Percentiles rank a stretch among this genome's conserved stretches.
These are phyloP conservation scores for Coprinellus aureogranulatus DNA, from an alignment of 768 basidiomycete genomes.

Conservation along the genomic window DNA sequence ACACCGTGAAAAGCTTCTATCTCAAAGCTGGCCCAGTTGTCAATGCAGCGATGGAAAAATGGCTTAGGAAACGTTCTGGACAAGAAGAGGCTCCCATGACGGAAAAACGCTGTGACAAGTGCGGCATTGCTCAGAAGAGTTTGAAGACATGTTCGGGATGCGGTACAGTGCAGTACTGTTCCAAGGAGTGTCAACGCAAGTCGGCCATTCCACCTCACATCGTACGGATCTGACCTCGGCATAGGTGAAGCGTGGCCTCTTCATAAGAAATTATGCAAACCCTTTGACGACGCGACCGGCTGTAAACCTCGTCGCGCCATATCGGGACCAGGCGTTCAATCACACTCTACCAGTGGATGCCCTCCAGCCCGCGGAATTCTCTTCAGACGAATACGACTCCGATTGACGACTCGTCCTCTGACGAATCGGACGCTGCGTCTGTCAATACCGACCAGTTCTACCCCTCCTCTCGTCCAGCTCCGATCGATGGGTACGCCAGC, in stretches of 20 bases:
- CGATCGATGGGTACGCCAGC: too few relatives aligned
- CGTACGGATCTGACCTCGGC: neutral
- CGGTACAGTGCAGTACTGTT: conserved; percentile 49
- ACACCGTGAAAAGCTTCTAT: conserved; percentile 29
- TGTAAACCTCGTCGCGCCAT: too few relatives aligned
- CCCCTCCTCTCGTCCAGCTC: too few relatives aligned
- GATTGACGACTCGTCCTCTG: neutral
- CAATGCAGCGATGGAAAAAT: conserved; percentile 42
- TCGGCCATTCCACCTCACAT: neutral
- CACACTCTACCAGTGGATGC: too few relatives aligned
- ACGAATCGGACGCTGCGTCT: too few relatives aligned
- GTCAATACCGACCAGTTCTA: too few relatives aligned
- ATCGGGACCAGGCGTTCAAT: too few relatives aligned
- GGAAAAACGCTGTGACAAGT: conserved; percentile 46
- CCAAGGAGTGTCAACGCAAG: conserved; percentile 53
- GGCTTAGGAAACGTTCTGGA: conserved; percentile 46
- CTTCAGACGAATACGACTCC: too few relatives aligned
- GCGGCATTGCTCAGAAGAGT: conserved; percentile 22
- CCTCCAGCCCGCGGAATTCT: conserved; percentile 7
- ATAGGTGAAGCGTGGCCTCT: conserved; percentile 45
- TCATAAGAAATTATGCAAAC: conserved; percentile 47
- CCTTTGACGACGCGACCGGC: conserved; percentile 42
- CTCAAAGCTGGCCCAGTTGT: conserved; percentile 40
- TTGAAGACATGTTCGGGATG: conserved; percentile 47
- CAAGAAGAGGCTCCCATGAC: conserved; percentile 36